Evolutionary conservation across 495 filamentous ascomycete genomes (phyloP).

Genomic region (Margaritispora aquatica): DNA sequence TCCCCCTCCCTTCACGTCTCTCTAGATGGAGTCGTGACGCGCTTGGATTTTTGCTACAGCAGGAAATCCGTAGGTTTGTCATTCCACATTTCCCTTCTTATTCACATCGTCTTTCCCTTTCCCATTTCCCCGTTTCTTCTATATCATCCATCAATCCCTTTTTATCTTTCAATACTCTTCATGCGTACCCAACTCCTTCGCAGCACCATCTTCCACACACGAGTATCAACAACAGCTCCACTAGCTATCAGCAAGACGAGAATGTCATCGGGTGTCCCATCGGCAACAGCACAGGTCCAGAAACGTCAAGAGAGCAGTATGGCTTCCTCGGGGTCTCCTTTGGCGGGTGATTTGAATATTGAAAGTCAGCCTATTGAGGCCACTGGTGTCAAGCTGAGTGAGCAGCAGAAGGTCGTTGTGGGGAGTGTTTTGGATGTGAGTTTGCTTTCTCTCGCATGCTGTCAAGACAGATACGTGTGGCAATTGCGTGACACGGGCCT

Average conservation of each 20-base stretch:
- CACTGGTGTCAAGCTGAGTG: conserved; percentile 37
- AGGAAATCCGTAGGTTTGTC: no score
- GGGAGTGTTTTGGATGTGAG: conserved; percentile 49
- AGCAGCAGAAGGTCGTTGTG: conserved; percentile 42
- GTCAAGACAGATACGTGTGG: no score
- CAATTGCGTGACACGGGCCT: no score
- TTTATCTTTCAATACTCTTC: background rate
- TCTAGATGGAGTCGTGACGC: background rate
- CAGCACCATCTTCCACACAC: background rate
- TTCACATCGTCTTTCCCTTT: background rate
- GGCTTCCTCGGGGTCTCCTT: background rate
- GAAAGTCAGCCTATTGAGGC: conserved; percentile 42
- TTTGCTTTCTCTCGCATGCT: background rate
- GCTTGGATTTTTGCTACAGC: no score
- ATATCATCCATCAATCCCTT: no score
- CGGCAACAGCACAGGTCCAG: conserved; percentile 8
- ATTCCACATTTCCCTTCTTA: background rate
- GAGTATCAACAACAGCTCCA: background rate
- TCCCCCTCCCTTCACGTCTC: background rate
- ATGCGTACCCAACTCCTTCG: background rate
- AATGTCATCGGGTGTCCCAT: conserved; percentile 1
- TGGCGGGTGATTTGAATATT: conserved; percentile 24
- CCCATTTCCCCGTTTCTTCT: no score
- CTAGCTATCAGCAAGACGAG: background rate
- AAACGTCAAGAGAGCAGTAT: conserved; percentile 4